Percentiles rank a stretch among this genome's conserved stretches.
phyloP scores from a whole-genome alignment of 106 monocot genomes.

The Allium fistulosum region DNA sequence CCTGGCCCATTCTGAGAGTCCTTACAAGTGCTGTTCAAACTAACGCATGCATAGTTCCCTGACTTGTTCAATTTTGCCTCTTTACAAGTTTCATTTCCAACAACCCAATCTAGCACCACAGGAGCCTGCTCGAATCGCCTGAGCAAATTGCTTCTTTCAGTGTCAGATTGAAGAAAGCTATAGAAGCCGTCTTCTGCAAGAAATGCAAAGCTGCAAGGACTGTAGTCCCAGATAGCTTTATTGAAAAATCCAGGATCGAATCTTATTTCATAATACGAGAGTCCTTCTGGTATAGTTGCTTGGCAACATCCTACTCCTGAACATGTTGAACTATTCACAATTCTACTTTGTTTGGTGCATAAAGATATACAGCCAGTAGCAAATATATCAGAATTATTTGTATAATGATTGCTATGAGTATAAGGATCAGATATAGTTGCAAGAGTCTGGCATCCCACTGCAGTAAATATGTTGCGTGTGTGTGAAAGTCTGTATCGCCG shows the following conservation, averaged over 20 bases:
- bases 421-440: not conserved
- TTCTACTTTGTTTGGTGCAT: conserved; percentile 1
- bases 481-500: conserved; percentile 33
- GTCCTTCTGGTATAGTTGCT: conserved; percentile 20
- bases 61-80: not conserved
- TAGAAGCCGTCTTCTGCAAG: conserved; percentile 12
- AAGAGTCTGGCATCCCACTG: conserved; percentile 38
- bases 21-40: not conserved
- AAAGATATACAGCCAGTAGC: conserved; percentile 32
- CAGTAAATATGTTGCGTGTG: conserved; percentile 38
- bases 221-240: conserved; percentile 6
- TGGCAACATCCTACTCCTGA: conserved; percentile 58
- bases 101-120: conserved; percentile 27
- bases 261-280: conserved; percentile 6
- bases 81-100: conserved; percentile 9
- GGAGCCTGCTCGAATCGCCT: not conserved
- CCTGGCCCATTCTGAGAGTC: conserved; percentile 1
- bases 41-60: not conserved
- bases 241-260: conserved; percentile 2
- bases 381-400: not conserved
- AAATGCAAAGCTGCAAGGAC: conserved; percentile 30
- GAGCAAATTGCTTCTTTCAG: not conserved
- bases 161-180: conserved; percentile 9
- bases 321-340: conserved; percentile 20
- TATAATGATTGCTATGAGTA: not conserved